Evolutionary conservation across 192 early-diverging fungal genomes (phyloP), one percentile per base, ranked within the genome.

Genomic region (Chytriomyces sp.): DNA sequence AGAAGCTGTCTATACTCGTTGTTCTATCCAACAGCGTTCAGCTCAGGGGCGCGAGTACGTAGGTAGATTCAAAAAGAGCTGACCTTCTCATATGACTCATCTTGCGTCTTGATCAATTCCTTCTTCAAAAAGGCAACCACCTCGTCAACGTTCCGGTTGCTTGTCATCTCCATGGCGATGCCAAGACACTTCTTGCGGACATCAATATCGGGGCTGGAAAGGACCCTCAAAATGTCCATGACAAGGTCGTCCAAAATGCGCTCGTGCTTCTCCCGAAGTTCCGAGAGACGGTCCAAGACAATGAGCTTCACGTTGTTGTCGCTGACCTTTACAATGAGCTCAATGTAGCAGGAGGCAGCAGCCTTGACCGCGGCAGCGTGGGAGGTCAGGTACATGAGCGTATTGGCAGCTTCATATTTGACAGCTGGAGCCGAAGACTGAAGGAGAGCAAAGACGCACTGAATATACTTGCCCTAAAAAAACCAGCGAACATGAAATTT

Each of bases 241-340:
- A 93, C 94, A 52, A 94, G 78, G 63, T 96, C 94, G 72, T 95
- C 94, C 44, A 98, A 76, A 31, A 95, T 88, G 70, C 90, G 84
- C 44, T 92, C 93, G 76, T 98, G 92, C 75, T 95, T 94, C 63
- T 87, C 86, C 56, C 92, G 91, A 73, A 99, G 78, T 69, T 96
- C 96, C 55, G 91, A 88, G 33, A 99, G 79, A 31, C 92, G 88
- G 75, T 95, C 93, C 49, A 99, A 83, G 7, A 98, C 95, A 80
- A 95, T 98, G 63, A 99, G 79, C 79, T 98, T 98, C 53, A 99
- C 89, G 77, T 99, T 99, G 82, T 98, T 99, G 76, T 99, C 98
- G 7, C 96, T 89, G 73, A 93, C 98, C 78, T 95, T 94, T 22
- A 92, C 81, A 60, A 92, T 91, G 39, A 99, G 86, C 57, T 95